phyloP scores from a whole-genome alignment of 352 stramenopile species.

The Thalassiosira mediterranea region DNA sequence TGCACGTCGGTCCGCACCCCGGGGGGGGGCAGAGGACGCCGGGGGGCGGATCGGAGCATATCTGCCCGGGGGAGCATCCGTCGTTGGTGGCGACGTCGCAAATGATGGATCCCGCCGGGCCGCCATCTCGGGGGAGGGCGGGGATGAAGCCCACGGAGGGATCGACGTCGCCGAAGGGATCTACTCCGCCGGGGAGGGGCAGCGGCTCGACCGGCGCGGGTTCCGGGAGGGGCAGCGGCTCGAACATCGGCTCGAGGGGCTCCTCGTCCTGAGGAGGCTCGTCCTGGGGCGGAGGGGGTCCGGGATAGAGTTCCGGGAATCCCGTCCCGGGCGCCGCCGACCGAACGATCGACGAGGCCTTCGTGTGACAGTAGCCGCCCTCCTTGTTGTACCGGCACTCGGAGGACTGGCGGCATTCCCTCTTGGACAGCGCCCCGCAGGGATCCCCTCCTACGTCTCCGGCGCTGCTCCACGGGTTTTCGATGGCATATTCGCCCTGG shows the following conservation, averaged over 20 bases:
- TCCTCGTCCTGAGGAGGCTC: background rate
- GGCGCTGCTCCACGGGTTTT: background rate
- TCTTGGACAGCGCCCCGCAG: no score
- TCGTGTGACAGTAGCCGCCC: background rate
- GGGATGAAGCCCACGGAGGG: background rate
- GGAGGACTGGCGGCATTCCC: background rate
- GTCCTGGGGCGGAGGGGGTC: background rate
- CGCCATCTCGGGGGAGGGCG: background rate
- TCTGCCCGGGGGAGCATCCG: conserved; percentile 6
- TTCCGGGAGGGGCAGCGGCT: background rate
- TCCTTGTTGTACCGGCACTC: background rate
- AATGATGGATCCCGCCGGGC: background rate
- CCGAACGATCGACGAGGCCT: background rate
- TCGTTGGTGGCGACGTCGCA: background rate
- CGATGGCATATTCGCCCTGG: background rate
- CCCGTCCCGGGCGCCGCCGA: background rate
- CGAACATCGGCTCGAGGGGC: no score
- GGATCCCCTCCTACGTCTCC: background rate
- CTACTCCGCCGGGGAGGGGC: background rate
- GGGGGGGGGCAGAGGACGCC: background rate
- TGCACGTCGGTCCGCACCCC: background rate
- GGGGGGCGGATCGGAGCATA: background rate
- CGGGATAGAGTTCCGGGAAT: background rate
- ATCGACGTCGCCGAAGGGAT: no score
- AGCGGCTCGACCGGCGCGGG: no score